A percentile compares a stretch with the other conserved stretches of the same genome.
Conservation (phyloP, 192 early-diverging fungal genomes). For the Spinellus fusiger region DNA sequence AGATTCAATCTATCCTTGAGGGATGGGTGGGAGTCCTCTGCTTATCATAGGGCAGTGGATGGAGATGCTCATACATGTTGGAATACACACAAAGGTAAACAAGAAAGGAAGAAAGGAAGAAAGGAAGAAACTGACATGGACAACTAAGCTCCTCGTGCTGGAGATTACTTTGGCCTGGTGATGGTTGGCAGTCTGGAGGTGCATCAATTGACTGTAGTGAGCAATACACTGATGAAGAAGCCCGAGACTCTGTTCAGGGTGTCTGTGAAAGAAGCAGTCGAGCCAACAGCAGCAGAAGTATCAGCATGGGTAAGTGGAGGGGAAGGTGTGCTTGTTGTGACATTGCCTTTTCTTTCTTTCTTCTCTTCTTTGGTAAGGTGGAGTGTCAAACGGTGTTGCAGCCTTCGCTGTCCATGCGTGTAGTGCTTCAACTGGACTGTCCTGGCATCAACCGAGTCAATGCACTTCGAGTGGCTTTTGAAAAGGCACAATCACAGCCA, state of each 20-base stretch:
- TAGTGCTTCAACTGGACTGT: background rate
- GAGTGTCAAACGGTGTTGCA: background rate
- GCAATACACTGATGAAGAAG: constrained; percentile 2
- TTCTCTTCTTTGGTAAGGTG: background rate
- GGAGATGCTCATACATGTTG: constrained; percentile 41
- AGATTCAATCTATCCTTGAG: constrained; percentile 34
- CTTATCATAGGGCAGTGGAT: constrained; percentile 49
- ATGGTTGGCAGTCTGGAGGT: constrained; percentile 28
- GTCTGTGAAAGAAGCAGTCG: constrained; percentile 7
- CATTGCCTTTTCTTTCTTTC: background rate
- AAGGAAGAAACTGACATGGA: background rate
- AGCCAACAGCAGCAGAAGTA: no score
- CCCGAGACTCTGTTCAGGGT: background rate
- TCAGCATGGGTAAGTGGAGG: constrained; percentile 6
- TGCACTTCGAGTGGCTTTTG: constrained; percentile 6
- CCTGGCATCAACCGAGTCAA: background rate
- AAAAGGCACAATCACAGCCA: background rate
- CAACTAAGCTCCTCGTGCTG: constrained; percentile 14
- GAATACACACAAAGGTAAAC: constrained; percentile 40
- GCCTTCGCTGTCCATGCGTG: background rate
- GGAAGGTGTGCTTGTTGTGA: background rate
- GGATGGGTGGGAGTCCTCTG: constrained; percentile 34
- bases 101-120: background rate
- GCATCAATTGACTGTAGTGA: constrained; percentile 7
- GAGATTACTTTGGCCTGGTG: constrained; percentile 48